Conservation (phyloP, 805 yeast genomes). For the Nakazawaea molendinolei region DNA sequence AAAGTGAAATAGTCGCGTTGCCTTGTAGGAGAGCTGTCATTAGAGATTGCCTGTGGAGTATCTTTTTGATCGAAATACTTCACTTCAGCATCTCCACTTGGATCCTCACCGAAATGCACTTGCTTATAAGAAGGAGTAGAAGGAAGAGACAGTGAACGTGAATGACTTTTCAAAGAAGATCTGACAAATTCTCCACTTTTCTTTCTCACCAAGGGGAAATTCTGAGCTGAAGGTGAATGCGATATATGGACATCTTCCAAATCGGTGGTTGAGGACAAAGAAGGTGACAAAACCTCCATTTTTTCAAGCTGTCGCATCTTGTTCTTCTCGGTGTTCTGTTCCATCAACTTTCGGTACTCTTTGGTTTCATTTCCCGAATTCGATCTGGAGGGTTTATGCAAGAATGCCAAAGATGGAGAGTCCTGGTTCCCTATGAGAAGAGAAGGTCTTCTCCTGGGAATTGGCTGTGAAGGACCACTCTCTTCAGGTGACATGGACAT, state of each 20-base stretch:
- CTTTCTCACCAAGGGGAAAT: slow-evolving; percentile 53
- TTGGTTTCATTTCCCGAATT: slow-evolving; percentile 16
- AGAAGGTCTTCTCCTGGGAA: slow-evolving; percentile 5
- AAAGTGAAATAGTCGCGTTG: slow-evolving; percentile 20
- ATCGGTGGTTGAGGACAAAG: slow-evolving; percentile 1
- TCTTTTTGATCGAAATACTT: slow-evolving; percentile 69
- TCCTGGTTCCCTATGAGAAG: slow-evolving; percentile 9
- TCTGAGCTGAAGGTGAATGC: slow-evolving; percentile 1
- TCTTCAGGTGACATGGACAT: too few relatives aligned
- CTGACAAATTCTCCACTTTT: slow-evolving; percentile 83
- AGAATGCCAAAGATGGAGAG: slow-evolving; percentile 22
- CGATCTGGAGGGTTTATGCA: slow-evolving; percentile 26
- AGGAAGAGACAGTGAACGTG: slow-evolving; percentile 33
- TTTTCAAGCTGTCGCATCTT: slow-evolving; percentile 1
- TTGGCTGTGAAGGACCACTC: slow-evolving; percentile 3
- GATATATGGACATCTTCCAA: not conserved
- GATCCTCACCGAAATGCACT: slow-evolving; percentile 74
- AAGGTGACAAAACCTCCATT: not conserved
- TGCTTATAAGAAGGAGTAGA: slow-evolving; percentile 57
- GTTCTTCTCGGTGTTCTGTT: slow-evolving; percentile 21
- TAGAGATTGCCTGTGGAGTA: slow-evolving; percentile 71
- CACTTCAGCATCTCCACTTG: slow-evolving; percentile 56
- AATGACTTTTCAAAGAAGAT: slow-evolving; percentile 48
- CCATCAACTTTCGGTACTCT: slow-evolving; percentile 20
- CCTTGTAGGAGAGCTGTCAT: slow-evolving; percentile 51